Base-by-base conservation (phyloP, 1,139 yeast genomes). In the Sugiyamaella novakii region DNA sequence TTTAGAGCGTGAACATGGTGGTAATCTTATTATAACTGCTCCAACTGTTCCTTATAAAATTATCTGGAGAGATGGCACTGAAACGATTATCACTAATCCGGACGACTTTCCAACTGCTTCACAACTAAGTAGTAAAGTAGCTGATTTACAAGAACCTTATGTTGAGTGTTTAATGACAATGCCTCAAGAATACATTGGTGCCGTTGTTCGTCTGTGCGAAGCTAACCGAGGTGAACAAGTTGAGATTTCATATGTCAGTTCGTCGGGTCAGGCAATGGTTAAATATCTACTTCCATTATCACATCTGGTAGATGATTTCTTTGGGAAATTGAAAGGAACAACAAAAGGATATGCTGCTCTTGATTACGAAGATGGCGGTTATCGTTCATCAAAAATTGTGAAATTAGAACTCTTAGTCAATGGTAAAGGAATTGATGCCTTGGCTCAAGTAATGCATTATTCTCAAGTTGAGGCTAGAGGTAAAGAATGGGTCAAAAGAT, bases 21-120 rank as follows among this genome's bases (percentile, higher is more conserved):
- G 96, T 1, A 84, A 87, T 52, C 78, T 92, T 55, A 89, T 92
- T 56, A 83, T 92, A 53, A 92, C 98, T 0, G 91, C 96, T 2
- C 98, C 98, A 1, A 91, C 98, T 0, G 98, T 92, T 8, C 98
- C 98, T 0, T 92, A 88, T 65, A 81, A 84, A 60, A 72, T 92
- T 11, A 73, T 79, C 11, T 82, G 78, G 64, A 55, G 61, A 19
- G 81, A 85, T 59, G 96, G 91, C 0, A 70, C 68, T 0, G 87
- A 81, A 52, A 69, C 74, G 47, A 74, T 83, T 6, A 78, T 92
- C 51, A 84, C 94, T 3, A 92, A 92, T 60, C 98, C 98, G 0
- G 94, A 87, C 60, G 94, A 88, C 41, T 92, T 92, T 66, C 98
- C 98, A 0, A 87, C 80, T 44, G 60, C 68, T 5, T 64, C 67